These are phyloP conservation scores for Castanea crenata DNA, from an alignment of 306 rosid genomes.

Conservation along the genomic window DNA sequence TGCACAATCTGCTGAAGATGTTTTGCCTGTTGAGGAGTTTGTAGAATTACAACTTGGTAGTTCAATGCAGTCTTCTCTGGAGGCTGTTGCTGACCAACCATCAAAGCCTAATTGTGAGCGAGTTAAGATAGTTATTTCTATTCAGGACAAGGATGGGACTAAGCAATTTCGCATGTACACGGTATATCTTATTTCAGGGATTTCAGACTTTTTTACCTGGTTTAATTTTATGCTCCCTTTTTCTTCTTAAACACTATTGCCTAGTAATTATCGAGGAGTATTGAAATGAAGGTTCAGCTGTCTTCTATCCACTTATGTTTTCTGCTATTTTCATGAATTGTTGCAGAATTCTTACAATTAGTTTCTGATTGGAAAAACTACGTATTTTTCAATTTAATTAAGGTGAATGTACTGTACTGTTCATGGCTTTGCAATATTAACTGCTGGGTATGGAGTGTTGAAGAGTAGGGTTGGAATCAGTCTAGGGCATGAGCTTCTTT, in stretches of 20 bases:
- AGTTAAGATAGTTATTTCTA: conserved; percentile 63
- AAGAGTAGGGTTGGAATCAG: neutral
- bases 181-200: conserved; percentile 41
- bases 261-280: neutral
- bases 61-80: too few relatives aligned
- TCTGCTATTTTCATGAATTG: neutral
- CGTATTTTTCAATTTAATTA: neutral
- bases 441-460: neutral
- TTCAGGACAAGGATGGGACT: conserved; percentile 66
- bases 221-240: neutral
- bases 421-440: neutral
- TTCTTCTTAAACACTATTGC: neutral
- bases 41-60: conserved; percentile 32
- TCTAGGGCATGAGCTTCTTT: neutral
- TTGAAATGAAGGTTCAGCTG: neutral
- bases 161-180: conserved; percentile 71
- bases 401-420: neutral
- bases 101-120: conserved; percentile 49
- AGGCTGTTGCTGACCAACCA: conserved; percentile 33
- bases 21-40: conserved; percentile 59
- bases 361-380: neutral
- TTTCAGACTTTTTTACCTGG: neutral
- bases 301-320: neutral
- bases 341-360: neutral
- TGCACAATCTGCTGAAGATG: conserved; percentile 59